Evolutionary conservation across 169 alveolate species (phyloP), one percentile per base, ranked within the genome.

Genomic region (Babesia bovis): DNA sequence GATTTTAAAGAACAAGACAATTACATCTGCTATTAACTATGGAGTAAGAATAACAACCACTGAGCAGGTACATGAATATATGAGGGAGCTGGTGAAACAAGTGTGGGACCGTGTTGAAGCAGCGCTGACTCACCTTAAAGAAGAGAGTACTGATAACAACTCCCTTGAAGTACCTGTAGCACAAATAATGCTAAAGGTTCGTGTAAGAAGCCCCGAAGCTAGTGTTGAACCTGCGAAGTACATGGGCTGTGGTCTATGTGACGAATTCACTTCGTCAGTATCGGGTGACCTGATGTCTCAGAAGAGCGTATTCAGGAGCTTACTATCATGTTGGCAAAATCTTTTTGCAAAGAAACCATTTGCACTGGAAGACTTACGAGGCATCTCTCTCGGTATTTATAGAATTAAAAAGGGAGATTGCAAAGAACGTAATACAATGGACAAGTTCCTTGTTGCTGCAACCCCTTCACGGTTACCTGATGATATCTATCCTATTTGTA

Each of bases 201-300:
- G 73, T 15, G 73, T 63, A 36, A 28, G 73, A 32, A 47, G 63
- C 28, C 73, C 73, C 28, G 73, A 63, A 28, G 73, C 73, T 1
- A 63, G 73, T 41, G 61, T 63, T 6, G 73, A 63, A 13, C 73
- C 73, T 13, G 73, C 44, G 17, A 63, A 63, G 33, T 63, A 63
- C 51, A 63, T 63, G 73, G 73, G 73, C 7, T 63, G 73, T 49
- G 73, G 73, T 7, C 21, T 63, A 36, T 63, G 73, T 33, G 73
- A 63, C n/a, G 73, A 63, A 52, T 63, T 4, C 51, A 32, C 73
- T 2, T 33, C 73, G 15, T 63, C 73, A 17, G 73, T 63, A 55
- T 35, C 58, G 7, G 58, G 73, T 26, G 58, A 44, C n/a, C 61
- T 63, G 17, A 33, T 63, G 50, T 63, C 61, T 4, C 73, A 63